Evolutionary conservation across 441 rosid species (phyloP), one percentile per base, ranked within the genome.

Genomic region (Gossypium laxum): DNA sequence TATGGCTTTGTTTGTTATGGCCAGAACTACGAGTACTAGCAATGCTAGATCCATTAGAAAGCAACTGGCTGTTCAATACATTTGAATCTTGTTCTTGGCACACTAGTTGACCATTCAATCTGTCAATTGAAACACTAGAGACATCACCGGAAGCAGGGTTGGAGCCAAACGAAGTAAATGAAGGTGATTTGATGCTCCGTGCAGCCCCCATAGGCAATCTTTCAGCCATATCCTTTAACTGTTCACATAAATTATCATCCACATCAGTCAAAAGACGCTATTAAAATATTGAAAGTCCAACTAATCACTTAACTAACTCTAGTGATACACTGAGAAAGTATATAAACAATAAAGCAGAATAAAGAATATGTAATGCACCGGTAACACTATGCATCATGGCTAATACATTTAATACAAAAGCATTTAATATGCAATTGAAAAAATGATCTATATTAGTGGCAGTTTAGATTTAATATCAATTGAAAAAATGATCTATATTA

Each of bases 191-290:
- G 76, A 78, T 74, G 69, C 71, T 85, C 60, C 88, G 79, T 32
- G 79, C 80, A 62, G 86, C 82, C 76, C 95, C 96, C 47, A 90
- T 86, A 0, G 93, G 96, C 73, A 92, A 78, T 79, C 91, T 89
- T 79, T 89, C 96, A 74, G 98, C 98, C 93, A 89, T 86, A 72
- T 92, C 95, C 78, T 90, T 92, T 70, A 90, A 78, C 98, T 92
- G 76, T 77, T 70, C 45, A 61, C 7, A 65, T 51, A 15, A 72
- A 58, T 21, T 18, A 60, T 30, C 61, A 43, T 1, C 32, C 2
- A 63, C 14, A 18, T 73, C 54, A 80, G 71, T 56, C 54, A 1
- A 32, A 34, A 45, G 28, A 51, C 52, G 55, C 19, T 17, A 68
- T 45, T 22, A 48, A 30, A 60, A 22, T 8, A 66, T 7, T 66